Base-by-base conservation (phyloP, 257 asterid species). In the Dorcoceras hygrometricum region DNA sequence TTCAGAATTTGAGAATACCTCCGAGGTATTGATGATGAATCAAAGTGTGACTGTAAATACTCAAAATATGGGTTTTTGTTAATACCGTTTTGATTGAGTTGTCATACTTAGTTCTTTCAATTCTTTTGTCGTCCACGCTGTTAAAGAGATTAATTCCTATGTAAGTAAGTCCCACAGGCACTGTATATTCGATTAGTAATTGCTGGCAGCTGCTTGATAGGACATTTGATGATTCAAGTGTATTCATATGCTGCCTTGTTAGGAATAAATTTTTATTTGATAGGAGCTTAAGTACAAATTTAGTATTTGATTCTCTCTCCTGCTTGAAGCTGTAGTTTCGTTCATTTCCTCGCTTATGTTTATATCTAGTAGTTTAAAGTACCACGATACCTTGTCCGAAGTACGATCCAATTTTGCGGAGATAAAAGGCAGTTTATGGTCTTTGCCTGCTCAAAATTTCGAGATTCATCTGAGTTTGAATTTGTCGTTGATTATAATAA, bases 1-100 rank as follows among this genome's bases (percentile, higher is more conserved):
- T 73, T 43, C 87, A 80, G 43, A 60, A 69, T 67, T 81, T 92
- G 6, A 80, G 84, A 73, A 70, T 73, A 58, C 85, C 64, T 24
- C 79, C 82, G 3, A 85, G 89, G 73, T 84, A 84, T 71, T 84
- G 85, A 76, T 43, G 65, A 55, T 79, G 72, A 75, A 59, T 59
- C 63, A 28, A 59, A 55, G 58, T 75, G 57, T 57, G 73, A 46
- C 60, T 76, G 81, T 77, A 80, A 73, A 69, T 85, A 79, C 62
- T 65, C 61, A 19, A 68, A 65, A 27, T 73, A 63, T 69, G 56
- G 59, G 62, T 26, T 73, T 68, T 77, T 75, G 22, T 16, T 18
- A 56, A 54, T 20, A 68, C 54, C n/a, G 59, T 27, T 29, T 64
- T 65, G 46, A 63, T 86, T 66, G 66, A 56, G 56, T 73, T 31